Base-by-base conservation (phyloP, 495 filamentous ascomycete genomes). In the Sporormia fimetaria region DNA sequence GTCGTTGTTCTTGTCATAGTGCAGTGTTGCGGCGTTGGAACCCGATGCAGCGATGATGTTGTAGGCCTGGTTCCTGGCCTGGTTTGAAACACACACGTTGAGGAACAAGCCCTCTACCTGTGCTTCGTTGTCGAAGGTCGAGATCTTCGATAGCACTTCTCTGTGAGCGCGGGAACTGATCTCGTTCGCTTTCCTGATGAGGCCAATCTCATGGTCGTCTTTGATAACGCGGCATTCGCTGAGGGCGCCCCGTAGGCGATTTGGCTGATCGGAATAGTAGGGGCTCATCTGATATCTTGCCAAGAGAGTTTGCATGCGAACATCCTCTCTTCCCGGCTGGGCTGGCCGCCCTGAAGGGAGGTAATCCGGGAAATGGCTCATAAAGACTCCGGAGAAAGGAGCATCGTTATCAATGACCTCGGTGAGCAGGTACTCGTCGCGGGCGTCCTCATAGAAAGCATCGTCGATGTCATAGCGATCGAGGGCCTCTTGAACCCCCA, bases 1-100 rank as follows among this genome's bases (percentile, higher is more conserved):
- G 46, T 81, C 69, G 52, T 90, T 66, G 56, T 96, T 96, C 18
- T 68, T 68, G 5, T 71, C 66, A 58, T 96, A 96, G 60, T 96
- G 88, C n/a, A 95, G 66, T 0, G 78, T 80, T 17, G 77, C 77
- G 3, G 82, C 83, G 51, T 92, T 88, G 15, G 64, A 45, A 0
- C 88, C 88, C 0, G 78, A 74, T 0, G 76, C 87, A 0, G 80
- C 83, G 51, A 96, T 96, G 7, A 83, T 69, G n/a, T 74, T 71
- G 59, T 96, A 96, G 6, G 88, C 75, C 57, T 94, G 87, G 15
- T 74, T 63, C 40, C 78, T 79, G 2, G 84, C 83, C 22, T 76
- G 76, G 21, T 75, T 66, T 2, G 77, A 69, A 24, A 81, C 67
- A 57, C 83, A 93, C 16, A 69, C 73, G 37, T 74, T 65, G 1